These are phyloP conservation scores for Parastagonospora avenae DNA, from an alignment of 2,329 filamentous ascomycete genomes.

Conservation along the genomic window DNA sequence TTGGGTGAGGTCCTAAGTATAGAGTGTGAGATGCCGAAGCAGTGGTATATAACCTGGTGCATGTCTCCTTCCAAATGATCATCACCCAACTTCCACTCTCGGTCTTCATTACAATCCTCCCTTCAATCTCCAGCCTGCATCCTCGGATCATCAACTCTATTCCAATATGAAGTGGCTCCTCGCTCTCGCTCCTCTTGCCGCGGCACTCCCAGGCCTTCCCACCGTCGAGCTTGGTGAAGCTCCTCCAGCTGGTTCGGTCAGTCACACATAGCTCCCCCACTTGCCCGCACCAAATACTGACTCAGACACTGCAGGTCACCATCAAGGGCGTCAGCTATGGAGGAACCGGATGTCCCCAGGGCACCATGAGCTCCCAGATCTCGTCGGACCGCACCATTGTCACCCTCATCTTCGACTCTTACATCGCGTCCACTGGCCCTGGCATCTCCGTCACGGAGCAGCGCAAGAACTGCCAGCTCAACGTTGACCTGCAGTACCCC, in stretches of 20 bases:
- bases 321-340: constrained; percentile 54
- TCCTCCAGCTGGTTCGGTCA: constrained; percentile 38
- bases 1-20: constrained; percentile 10
- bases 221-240: constrained; percentile 30
- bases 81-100: constrained; percentile 35
- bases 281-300: not conserved
- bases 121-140: constrained; percentile 17
- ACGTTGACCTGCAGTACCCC: constrained; percentile 58
- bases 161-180: constrained; percentile 48
- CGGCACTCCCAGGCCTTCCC: constrained; percentile 31
- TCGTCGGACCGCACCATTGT: constrained; percentile 52
- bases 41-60: constrained; percentile 40
- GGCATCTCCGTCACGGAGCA: constrained; percentile 50
- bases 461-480: constrained; percentile 62
- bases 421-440: constrained; percentile 57
- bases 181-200: constrained; percentile 40
- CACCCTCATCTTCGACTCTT: constrained; percentile 60
- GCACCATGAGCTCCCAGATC: constrained; percentile 51
- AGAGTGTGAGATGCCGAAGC: constrained; percentile 17
- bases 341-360: constrained; percentile 55
- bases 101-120: constrained; percentile 22
- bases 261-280: not conserved
- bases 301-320: constrained; percentile 42
- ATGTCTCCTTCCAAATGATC: constrained; percentile 34
- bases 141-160: constrained; percentile 17